Evolutionary conservation across 2,329 filamentous ascomycete species (phyloP).

Genomic region (Simplicillium sp.): DNA sequence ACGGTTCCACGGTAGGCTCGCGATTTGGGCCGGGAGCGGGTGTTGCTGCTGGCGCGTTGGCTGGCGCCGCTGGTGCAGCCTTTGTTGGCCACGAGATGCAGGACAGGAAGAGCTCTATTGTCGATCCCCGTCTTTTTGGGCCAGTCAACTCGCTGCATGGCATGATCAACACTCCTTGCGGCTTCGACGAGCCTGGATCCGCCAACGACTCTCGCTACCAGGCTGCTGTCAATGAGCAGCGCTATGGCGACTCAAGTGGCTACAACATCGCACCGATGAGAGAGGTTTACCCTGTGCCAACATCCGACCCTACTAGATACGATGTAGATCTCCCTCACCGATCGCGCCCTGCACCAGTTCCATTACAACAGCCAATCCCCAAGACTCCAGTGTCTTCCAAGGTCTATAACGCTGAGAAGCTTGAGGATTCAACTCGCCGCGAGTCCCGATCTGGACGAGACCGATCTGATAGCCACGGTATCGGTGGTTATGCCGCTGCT

Average conservation of each 20-base stretch:
- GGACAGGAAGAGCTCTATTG: conserved; percentile 36
- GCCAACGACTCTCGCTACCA: conserved; percentile 15
- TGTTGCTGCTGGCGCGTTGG: conserved; percentile 28
- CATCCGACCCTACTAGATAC: conserved; percentile 53
- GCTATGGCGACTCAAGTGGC: conserved; percentile 12
- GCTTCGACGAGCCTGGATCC: conserved; percentile 32
- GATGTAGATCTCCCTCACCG: conserved; percentile 39
- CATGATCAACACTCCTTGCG: conserved; percentile 43
- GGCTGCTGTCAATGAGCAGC: conserved; percentile 11
- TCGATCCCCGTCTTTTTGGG: conserved; percentile 50
- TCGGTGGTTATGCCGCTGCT: conserved; percentile 35
- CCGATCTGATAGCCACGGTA: conserved; percentile 2
- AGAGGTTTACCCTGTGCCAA: conserved; percentile 57
- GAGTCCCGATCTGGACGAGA: conserved; percentile 16
- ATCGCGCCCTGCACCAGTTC: conserved; percentile 48
- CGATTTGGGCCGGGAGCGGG: conserved; percentile 23
- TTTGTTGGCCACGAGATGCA: conserved; percentile 12
- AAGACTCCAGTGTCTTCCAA: conserved; percentile 61
- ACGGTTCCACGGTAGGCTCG: conserved; percentile 16
- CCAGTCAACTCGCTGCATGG: conserved; percentile 52
- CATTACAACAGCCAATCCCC: conserved; percentile 80
- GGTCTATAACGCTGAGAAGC: conserved; percentile 48
- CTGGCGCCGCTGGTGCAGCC: conserved; percentile 19
- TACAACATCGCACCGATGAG: conserved; percentile 35
- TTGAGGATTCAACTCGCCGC: conserved; percentile 24